These are phyloP conservation scores for Blepharisma stoltei DNA, from an alignment of 73 alveolate genomes.

Conservation along the genomic window DNA sequence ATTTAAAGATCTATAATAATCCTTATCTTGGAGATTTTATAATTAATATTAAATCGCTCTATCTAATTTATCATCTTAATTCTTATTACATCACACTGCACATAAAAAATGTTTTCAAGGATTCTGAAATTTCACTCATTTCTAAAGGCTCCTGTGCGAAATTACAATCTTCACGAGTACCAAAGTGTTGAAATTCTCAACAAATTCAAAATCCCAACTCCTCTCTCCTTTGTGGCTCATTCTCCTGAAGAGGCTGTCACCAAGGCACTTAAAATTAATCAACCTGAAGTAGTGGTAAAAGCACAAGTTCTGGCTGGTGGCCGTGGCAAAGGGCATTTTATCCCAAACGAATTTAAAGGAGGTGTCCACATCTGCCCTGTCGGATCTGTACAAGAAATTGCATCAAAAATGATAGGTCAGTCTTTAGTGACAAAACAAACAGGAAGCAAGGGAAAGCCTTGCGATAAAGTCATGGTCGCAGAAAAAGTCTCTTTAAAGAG, in stretches of 20 bases:
- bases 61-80: too few relatives aligned
- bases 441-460: constrained; percentile 76
- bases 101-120: too few relatives aligned
- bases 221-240: constrained; percentile 47
- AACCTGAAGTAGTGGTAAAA: constrained; percentile 50
- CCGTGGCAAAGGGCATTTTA: constrained; percentile 70
- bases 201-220: constrained; percentile 36
- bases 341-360: constrained; percentile 64
- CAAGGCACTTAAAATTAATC: constrained; percentile 42
- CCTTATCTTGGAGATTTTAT: too few relatives aligned
- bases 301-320: constrained; percentile 77
- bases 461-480: constrained; percentile 58
- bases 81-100: too few relatives aligned
- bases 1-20: too few relatives aligned
- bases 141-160: background rate
- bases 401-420: constrained; percentile 61
- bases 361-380: constrained; percentile 61
- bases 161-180: constrained; percentile 42
- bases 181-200: constrained; percentile 37
- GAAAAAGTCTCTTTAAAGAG: constrained; percentile 48
- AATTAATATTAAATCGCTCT: too few relatives aligned
- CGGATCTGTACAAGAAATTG: constrained; percentile 56
- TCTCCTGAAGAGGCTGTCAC: constrained; percentile 50
- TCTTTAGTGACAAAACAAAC: constrained; percentile 80
- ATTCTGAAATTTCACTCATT: too few relatives aligned